Conservation (phyloP, 192 early-diverging fungal species). For the Linnemannia elongata region DNA sequence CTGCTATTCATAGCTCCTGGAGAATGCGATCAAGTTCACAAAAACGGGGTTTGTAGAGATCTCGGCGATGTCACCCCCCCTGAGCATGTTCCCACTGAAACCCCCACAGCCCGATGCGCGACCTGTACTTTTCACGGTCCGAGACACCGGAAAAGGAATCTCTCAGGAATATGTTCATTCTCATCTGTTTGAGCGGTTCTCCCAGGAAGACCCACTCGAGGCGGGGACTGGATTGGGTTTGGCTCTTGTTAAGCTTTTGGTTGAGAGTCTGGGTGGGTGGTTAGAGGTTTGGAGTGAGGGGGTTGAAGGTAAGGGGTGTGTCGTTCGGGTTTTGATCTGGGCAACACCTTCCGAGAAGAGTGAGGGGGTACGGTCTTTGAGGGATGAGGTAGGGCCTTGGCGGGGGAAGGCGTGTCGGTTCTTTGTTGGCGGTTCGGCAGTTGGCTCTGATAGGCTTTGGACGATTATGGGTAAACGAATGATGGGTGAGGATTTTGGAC, state of each 20-base stretch:
- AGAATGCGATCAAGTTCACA: slow-evolving; percentile 68
- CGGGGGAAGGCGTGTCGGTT: slow-evolving; percentile 25
- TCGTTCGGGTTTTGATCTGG: slow-evolving; percentile 46
- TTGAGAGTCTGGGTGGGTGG: slow-evolving; percentile 60
- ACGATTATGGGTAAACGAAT: slow-evolving; percentile 33
- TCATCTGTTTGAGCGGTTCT: slow-evolving; percentile 62
- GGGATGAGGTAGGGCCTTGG: slow-evolving; percentile 13
- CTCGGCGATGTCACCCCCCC: slow-evolving; percentile 41
- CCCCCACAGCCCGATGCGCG: slow-evolving; percentile 28
- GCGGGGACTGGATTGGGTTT: slow-evolving; percentile 66
- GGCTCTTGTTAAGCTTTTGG: slow-evolving; percentile 58
- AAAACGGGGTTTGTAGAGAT: slow-evolving; percentile 63
- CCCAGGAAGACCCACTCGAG: slow-evolving; percentile 64
- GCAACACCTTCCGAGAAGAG: background rate
- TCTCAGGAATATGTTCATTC: slow-evolving; percentile 56
- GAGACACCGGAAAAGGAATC: slow-evolving; percentile 64
- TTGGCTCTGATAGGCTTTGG: slow-evolving; percentile 23
- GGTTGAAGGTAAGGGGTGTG: slow-evolving; percentile 52
- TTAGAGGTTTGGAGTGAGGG: slow-evolving; percentile 60
- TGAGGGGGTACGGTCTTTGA: slow-evolving; percentile 7
- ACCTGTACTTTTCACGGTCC: slow-evolving; percentile 60
- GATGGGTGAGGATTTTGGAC: slow-evolving; percentile 27
- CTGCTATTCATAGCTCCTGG: slow-evolving; percentile 16
- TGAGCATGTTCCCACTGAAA: slow-evolving; percentile 21
- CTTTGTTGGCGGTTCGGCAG: slow-evolving; percentile 16